Conservation (phyloP, 2,329 filamentous ascomycete species). For the Apiospora malaysiana region DNA sequence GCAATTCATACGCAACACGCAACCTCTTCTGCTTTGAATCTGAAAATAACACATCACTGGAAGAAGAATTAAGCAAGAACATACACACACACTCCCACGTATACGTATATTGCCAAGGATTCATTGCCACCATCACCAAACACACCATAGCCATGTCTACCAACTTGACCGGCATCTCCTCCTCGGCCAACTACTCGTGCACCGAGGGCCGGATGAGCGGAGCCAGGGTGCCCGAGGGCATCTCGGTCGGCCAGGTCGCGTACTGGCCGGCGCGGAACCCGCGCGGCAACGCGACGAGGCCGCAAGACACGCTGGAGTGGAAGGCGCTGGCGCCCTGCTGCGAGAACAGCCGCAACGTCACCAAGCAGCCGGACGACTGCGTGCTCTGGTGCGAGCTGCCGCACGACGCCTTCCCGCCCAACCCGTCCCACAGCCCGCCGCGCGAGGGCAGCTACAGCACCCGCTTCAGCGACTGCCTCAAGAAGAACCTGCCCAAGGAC, state of each 20-base stretch:
- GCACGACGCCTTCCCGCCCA: not conserved
- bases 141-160: not conserved
- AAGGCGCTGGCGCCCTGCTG: not conserved
- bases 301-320: not conserved
- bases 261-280: constrained; percentile 6
- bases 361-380: not conserved
- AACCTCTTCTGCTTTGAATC: not conserved
- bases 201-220: not conserved
- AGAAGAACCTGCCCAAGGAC: not conserved
- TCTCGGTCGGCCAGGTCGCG: not conserved
- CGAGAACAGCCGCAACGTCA: not conserved
- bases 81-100: not conserved
- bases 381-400: constrained; percentile 12
- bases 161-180: not conserved
- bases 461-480: not conserved
- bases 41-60: no score
- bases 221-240: not conserved
- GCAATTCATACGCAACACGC: not conserved
- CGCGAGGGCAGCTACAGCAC: not conserved
- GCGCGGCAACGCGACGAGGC: not conserved
- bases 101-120: not conserved
- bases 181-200: not conserved
- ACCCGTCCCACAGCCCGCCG: not conserved
- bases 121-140: not conserved
- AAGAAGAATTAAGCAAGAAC: not conserved